These are phyloP conservation scores for Metarhizium album DNA, from an alignment of 2,329 filamentous ascomycete species.

Conservation along the genomic window DNA sequence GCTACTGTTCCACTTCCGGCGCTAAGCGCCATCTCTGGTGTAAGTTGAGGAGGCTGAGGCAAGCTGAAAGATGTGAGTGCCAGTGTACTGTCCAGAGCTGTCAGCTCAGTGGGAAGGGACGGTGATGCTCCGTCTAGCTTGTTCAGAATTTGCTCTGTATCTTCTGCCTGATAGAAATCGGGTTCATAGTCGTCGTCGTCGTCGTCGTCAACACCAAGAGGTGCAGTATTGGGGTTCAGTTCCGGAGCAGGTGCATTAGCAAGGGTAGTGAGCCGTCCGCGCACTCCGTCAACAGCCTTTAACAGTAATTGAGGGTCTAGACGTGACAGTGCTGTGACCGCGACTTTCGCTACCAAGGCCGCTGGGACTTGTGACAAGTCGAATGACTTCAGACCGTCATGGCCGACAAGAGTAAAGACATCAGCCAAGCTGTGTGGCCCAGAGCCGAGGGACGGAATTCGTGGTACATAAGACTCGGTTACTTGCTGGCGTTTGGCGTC, in stretches of 20 bases:
- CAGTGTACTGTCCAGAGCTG: constrained; percentile 31
- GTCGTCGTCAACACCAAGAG: constrained; percentile 63
- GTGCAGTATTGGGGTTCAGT: constrained; percentile 47
- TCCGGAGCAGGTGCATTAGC: constrained; percentile 33
- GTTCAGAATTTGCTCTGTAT: constrained; percentile 67
- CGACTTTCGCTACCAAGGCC: constrained; percentile 67
- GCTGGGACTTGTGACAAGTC: constrained; percentile 71
- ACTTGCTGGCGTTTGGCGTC: constrained; percentile 80
- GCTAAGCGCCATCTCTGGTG: constrained; percentile 58
- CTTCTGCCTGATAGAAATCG: constrained; percentile 67
- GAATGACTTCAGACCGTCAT: constrained; percentile 64
- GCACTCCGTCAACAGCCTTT: constrained; percentile 58
- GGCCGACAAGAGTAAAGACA: constrained; percentile 72
- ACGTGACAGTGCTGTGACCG: constrained; percentile 65
- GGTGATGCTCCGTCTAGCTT: constrained; percentile 62
- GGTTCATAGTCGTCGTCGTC: constrained; percentile 87
- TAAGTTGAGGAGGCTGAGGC: constrained; percentile 64
- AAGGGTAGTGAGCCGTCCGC: constrained; percentile 36
- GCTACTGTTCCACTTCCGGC: constrained; percentile 65
- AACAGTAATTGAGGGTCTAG: constrained; percentile 59
- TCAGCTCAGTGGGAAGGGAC: constrained; percentile 20
- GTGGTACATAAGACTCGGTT: constrained; percentile 30
- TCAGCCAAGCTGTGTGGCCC: constrained; percentile 72
- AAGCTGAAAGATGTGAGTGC: constrained; percentile 71
- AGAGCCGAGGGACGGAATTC: constrained; percentile 58